These are phyloP conservation scores for Cicer yamashitae DNA, from an alignment of 306 rosid species.

Conservation along the genomic window DNA sequence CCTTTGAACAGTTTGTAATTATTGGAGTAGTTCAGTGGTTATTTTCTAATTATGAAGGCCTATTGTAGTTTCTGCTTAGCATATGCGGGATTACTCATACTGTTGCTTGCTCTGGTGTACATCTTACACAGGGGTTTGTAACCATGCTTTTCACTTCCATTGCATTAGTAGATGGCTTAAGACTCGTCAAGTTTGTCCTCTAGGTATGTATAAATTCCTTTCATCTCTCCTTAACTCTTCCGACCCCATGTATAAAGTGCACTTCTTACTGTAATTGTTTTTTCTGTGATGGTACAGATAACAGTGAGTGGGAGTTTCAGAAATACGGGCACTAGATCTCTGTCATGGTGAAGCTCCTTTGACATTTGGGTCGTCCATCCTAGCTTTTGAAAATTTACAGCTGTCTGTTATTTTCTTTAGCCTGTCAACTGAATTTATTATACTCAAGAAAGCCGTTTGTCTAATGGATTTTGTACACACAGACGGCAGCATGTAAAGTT, in stretches of 20 bases:
- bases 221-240: neutral
- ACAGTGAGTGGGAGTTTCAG: constrained; percentile 97
- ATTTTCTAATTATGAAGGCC: constrained; percentile 10
- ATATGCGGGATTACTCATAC: constrained; percentile 17
- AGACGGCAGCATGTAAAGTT: constrained; percentile 24
- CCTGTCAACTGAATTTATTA: neutral
- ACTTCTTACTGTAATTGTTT: constrained; percentile 26
- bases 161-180: constrained; percentile 66
- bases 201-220: constrained; percentile 60
- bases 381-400: constrained; percentile 27
- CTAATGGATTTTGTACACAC: constrained; percentile 16
- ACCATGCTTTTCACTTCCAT: constrained; percentile 65
- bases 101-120: constrained; percentile 29
- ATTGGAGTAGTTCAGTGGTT: neutral
- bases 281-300: constrained; percentile 58
- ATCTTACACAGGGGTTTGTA: constrained; percentile 56
- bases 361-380: constrained; percentile 33
- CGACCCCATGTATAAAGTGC: neutral
- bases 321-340: constrained; percentile 85
- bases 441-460: neutral
- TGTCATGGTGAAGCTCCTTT: constrained; percentile 28
- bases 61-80: constrained; percentile 34
- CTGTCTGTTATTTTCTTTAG: neutral
- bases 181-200: constrained; percentile 71
- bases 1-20: constrained; percentile 3